These are phyloP conservation scores for Neonectria faginata DNA, from an alignment of 2,329 filamentous ascomycete species.

Conservation along the genomic window DNA sequence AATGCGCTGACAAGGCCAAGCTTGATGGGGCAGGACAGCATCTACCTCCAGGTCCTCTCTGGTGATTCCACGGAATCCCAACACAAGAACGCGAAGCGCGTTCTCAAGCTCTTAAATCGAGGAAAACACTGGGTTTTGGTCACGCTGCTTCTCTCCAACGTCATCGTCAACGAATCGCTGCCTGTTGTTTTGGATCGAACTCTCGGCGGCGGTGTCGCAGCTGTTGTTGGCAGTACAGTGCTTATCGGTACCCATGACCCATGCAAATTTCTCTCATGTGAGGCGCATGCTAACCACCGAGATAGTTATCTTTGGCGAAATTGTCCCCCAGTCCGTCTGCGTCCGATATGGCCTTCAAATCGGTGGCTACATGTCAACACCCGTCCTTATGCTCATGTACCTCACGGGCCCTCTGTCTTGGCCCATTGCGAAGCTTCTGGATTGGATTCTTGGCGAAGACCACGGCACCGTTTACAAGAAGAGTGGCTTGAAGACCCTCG, in stretches of 20 bases:
- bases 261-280: background rate
- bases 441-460: conserved; percentile 91
- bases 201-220: conserved; percentile 92
- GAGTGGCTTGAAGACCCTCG: conserved; percentile 93
- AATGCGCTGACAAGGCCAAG: conserved; percentile 48
- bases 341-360: conserved; percentile 96
- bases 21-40: conserved; percentile 84
- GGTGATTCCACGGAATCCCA: conserved; percentile 87
- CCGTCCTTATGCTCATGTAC: conserved; percentile 92
- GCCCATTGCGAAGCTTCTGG: conserved; percentile 95
- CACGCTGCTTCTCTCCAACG: conserved; percentile 91
- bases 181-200: conserved; percentile 96
- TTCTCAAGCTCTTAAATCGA: conserved; percentile 81
- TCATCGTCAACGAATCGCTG: conserved; percentile 96
- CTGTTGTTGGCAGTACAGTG: conserved; percentile 91
- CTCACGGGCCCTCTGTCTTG: conserved; percentile 89
- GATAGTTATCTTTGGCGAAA: conserved; percentile 95
- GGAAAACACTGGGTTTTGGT: conserved; percentile 99
- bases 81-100: conserved; percentile 84
- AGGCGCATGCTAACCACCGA: conserved; percentile 34
- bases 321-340: conserved; percentile 95
- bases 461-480: conserved; percentile 99
- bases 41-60: conserved; percentile 95
- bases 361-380: conserved; percentile 91
- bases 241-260: conserved; percentile 78